These are phyloP conservation scores for Colletotrichum theobromicola DNA, from an alignment of 2,329 filamentous ascomycete species.

Conservation along the genomic window DNA sequence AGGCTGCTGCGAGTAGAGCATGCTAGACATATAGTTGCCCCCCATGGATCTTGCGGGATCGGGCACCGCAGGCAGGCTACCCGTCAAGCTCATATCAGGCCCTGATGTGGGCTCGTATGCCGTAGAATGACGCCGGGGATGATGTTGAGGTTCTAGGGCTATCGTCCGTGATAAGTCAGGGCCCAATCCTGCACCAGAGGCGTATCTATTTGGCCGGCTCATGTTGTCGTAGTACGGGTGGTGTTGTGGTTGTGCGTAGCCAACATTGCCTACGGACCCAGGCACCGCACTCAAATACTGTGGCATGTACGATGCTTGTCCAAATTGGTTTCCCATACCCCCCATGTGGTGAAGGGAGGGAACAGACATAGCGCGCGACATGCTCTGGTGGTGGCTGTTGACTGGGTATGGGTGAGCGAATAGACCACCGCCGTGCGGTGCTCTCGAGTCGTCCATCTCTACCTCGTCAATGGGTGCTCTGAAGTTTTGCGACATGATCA, in stretches of 20 bases:
- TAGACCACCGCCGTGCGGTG: not conserved
- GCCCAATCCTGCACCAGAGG: not conserved
- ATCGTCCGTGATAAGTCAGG: conserved; percentile 10
- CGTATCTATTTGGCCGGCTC: not conserved
- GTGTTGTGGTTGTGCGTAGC: conserved; percentile 1
- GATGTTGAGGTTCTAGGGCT: conserved; percentile 9
- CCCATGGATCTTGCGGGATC: not conserved
- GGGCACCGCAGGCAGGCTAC: conserved; percentile 1
- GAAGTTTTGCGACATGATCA: conserved; percentile 70
- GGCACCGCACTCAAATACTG: conserved; percentile 1
- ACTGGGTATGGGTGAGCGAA: conserved; percentile 6
- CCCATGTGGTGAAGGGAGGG: conserved; percentile 12
- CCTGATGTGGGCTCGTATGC: conserved; percentile 12
- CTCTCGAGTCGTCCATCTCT: conserved; percentile 37
- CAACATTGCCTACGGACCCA: not conserved
- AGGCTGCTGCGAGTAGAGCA: conserved; percentile 12
- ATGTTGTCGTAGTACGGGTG: conserved; percentile 9
- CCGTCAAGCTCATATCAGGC: conserved; percentile 9
- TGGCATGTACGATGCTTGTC: conserved; percentile 1
- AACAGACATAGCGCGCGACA: conserved; percentile 27
- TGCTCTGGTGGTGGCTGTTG: conserved; percentile 24
- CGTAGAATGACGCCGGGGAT: conserved; percentile 12
- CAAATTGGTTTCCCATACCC: conserved; percentile 5
- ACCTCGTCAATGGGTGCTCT: conserved; percentile 68
- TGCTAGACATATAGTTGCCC: conserved; percentile 4